Evolutionary conservation across 768 basidiomycete species (phyloP), one percentile per base, ranked within the genome.

Genomic region (Lentinus tigrinus): DNA sequence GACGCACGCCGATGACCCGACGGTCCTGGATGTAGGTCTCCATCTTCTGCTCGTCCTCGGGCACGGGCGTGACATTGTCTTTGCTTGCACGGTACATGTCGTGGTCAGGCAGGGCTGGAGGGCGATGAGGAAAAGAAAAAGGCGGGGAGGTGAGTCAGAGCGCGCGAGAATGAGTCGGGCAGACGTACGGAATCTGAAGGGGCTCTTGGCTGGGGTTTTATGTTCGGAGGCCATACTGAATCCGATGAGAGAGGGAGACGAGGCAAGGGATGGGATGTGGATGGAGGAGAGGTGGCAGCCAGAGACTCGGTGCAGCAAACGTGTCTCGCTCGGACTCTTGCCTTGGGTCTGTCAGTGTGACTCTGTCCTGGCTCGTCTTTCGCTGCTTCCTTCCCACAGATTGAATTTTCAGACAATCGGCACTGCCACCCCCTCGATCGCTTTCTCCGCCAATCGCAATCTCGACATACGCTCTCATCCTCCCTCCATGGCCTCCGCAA

Each of bases 11-110:
- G 49, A 88, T 78, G 74, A 93, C 90, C 51, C 91, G 84, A 49
- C 86, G 80, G 75, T 93, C 91, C 70, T 88, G 84, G 74, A 93
- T 86, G 78, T 89, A 91, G 64, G 83, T 78, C 66, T 84, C 79
- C 62, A 90, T 79, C 61, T 82, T 81, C 40, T 79, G 76, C 50
- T 78, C 78, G 72, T 90, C 87, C 50, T 85, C 81, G 48, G 88
- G 86, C 72, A 83, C 76, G 47, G 88, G 86, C 1, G 86, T 81
- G 27, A 84, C 77, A 69, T 52, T 49, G 44, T 61, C 69, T 37
- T 76, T 73, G 56, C 10, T 21, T 34, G 36, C n/a, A n/a, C n/a
- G 27, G 49, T 51, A 37, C 58, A 60, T 63, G 58, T 57, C 53
- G 51, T 51, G 51, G 36, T 63, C 70, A 42, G 77, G 75, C 57